Evolutionary conservation across 192 early-diverging fungal genomes (phyloP).

Genomic region (Coemansia sp.): DNA sequence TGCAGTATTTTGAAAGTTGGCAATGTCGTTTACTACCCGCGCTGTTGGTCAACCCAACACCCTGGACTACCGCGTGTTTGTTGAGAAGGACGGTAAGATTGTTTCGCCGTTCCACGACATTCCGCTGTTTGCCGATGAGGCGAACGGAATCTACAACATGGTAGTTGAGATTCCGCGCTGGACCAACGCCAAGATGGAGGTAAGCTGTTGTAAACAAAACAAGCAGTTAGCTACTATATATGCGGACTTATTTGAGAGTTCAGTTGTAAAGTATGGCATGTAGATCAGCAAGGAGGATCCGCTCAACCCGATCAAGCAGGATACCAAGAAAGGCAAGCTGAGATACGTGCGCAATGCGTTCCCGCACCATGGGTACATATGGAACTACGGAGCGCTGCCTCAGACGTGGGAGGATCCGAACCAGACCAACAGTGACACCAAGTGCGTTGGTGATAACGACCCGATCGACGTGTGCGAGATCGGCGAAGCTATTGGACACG

Average conservation of each 20-base stretch:
- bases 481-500: conserved; percentile 87
- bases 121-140: conserved; percentile 88
- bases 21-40: conserved; percentile 67
- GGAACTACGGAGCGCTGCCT: conserved; percentile 99
- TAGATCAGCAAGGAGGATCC: conserved; percentile 92
- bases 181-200: conserved; percentile 98
- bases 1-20: not conserved
- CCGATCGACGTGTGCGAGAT: conserved; percentile 98
- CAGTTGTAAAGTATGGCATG: no score
- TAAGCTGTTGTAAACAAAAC: conserved; percentile 22
- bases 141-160: conserved; percentile 95
- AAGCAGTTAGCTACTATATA: not conserved
- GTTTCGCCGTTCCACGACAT: conserved; percentile 98
- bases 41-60: conserved; percentile 79
- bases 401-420: conserved; percentile 99
- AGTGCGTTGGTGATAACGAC: conserved; percentile 95
- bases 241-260: not conserved
- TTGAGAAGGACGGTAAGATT: conserved; percentile 79
- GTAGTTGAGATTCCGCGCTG: conserved; percentile 98
- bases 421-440: conserved; percentile 87
- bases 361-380: conserved; percentile 99
- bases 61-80: conserved; percentile 87
- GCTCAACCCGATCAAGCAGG: conserved; percentile 99
- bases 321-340: conserved; percentile 98
- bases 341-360: conserved; percentile 98